Evolutionary conservation across 805 yeast species (phyloP).

Genomic region (Debaryomyces prosopidis): DNA sequence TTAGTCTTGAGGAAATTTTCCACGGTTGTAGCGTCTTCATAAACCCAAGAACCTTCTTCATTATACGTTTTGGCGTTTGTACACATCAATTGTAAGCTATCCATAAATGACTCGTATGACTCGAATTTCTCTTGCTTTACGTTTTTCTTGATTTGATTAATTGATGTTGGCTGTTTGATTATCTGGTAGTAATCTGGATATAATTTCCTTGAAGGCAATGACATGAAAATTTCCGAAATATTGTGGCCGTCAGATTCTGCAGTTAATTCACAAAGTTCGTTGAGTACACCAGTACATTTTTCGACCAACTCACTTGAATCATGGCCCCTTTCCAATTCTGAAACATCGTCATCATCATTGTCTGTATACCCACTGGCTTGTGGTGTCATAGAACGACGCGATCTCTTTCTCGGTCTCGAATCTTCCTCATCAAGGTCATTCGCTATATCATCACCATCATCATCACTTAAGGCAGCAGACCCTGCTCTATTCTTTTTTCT

Average conservation of each 20-base stretch:
- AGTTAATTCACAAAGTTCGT: constrained; percentile 38
- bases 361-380: constrained; percentile 14
- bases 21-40: constrained; percentile 53
- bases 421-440: constrained; percentile 26
- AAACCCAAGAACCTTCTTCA: constrained; percentile 65
- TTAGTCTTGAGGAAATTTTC: constrained; percentile 32
- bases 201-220: constrained; percentile 66
- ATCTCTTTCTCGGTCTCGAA: constrained; percentile 14
- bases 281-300: constrained; percentile 40
- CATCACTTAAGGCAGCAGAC: constrained; percentile 18
- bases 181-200: constrained; percentile 85
- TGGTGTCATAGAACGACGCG: constrained; percentile 16
- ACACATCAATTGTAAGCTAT: constrained; percentile 67
- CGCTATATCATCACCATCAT: constrained; percentile 23
- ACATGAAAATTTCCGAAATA: constrained; percentile 50
- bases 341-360: constrained; percentile 29
- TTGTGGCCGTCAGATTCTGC: constrained; percentile 47
- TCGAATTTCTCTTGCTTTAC: constrained; percentile 39
- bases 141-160: constrained; percentile 53
- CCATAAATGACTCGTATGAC: constrained; percentile 47
- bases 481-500: constrained; percentile 30
- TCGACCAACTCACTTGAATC: constrained; percentile 15
- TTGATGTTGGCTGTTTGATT: constrained; percentile 60
- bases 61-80: constrained; percentile 74
- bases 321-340: constrained; percentile 18